Evolutionary conservation across 352 stramenopile genomes (phyloP).

Genomic region (Pythium rishiriense): DNA sequence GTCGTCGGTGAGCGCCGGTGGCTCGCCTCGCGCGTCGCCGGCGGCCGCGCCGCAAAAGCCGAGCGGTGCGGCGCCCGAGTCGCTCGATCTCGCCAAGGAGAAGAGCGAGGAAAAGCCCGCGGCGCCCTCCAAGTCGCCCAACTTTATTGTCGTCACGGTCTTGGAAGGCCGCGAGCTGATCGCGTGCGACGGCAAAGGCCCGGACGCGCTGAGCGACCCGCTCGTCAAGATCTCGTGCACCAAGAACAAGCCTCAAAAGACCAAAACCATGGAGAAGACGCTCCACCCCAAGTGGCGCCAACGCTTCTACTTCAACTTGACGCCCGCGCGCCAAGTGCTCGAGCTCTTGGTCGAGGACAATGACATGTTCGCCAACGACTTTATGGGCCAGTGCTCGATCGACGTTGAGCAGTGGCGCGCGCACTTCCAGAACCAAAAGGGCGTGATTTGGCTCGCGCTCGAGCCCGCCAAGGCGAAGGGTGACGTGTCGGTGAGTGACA

Average conservation of each 20-base stretch:
- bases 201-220: conserved; percentile 64
- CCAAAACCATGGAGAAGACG: conserved; percentile 63
- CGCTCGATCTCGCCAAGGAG: conserved; percentile 2
- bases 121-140: conserved; percentile 26
- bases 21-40: not conserved
- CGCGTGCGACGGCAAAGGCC: conserved; percentile 53
- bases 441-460: conserved; percentile 69
- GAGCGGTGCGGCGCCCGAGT: not conserved
- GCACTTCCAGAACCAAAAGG: conserved; percentile 47
- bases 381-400: conserved; percentile 70
- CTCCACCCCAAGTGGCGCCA: conserved; percentile 68
- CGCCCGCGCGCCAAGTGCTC: conserved; percentile 45
- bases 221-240: conserved; percentile 57
- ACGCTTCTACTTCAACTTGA: conserved; percentile 66
- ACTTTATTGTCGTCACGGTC: conserved; percentile 70
- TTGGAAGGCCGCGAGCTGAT: conserved; percentile 57
- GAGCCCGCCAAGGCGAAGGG: conserved; percentile 44
- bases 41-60: not conserved
- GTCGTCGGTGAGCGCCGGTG: conserved; percentile 5
- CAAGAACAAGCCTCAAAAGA: conserved; percentile 59
- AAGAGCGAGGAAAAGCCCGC: conserved; percentile 1
- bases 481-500: conserved; percentile 44
- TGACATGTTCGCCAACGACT: conserved; percentile 68
- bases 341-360: conserved; percentile 63
- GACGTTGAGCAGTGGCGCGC: conserved; percentile 62